A percentile compares a stretch with the other conserved stretches of the same genome.
Evolutionary conservation across 129 eudicot species (phyloP).

Genomic region (Chrysanthemum seticuspe): DNA sequence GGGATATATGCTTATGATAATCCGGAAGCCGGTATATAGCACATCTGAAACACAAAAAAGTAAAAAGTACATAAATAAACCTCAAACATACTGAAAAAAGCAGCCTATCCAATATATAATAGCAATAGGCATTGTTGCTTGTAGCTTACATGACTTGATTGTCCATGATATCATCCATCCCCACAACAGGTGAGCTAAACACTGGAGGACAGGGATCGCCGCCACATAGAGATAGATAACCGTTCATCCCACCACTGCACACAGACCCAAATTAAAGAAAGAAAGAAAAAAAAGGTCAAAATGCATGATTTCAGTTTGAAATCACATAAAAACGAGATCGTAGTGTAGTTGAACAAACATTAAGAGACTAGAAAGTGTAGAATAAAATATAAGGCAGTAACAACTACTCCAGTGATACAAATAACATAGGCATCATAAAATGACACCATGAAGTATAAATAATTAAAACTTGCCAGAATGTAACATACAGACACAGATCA

Average conservation of each 20-base stretch:
- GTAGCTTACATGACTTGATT: constrained; percentile 87
- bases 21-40: constrained; percentile 85
- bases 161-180: constrained; percentile 86
- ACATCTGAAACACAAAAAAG: constrained; percentile 53
- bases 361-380: too few relatives aligned
- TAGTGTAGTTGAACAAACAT: too few relatives aligned
- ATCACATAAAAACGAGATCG: too few relatives aligned
- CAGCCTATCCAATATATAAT: background rate
- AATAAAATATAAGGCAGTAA: too few relatives aligned
- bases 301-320: too few relatives aligned
- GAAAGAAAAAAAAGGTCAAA: constrained; percentile 2
- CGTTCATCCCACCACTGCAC: constrained; percentile 96
- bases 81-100: background rate
- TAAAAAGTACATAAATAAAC: constrained; percentile 10
- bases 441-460: too few relatives aligned
- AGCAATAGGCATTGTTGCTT: constrained; percentile 7
- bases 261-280: constrained; percentile 30
- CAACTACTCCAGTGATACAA: too few relatives aligned
- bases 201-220: constrained; percentile 93
- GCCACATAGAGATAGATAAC: constrained; percentile 72
- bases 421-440: too few relatives aligned
- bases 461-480: too few relatives aligned
- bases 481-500: too few relatives aligned
- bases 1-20: constrained; percentile 64
- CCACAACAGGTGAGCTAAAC: constrained; percentile 78